Base-by-base conservation (phyloP, 805 yeast species). In the Suhomyces canberraensis region DNA sequence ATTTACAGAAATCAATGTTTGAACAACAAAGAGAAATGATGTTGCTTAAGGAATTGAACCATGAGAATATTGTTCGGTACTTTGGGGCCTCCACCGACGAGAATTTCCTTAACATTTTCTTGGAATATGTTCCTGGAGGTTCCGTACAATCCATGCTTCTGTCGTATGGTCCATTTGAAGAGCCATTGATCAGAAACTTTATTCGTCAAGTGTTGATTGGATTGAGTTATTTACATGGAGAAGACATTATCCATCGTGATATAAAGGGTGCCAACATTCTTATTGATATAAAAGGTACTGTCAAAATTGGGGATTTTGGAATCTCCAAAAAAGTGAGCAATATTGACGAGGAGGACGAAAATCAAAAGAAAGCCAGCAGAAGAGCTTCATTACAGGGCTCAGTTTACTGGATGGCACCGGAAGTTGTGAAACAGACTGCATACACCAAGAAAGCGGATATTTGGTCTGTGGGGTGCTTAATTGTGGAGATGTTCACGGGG, bases 331-430 rank as follows among this genome's bases (percentile, higher is more conserved):
- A 64, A 41, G 54, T 68, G 14, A 35, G 36, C 13, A 47, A 45
- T 17, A 44, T 41, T 16, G 45, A 44, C 11, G 58, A 52, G 26
- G 58, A 52, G 26, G 56, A 51, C 31, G 63, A 58, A 26, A 51
- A 50, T 18, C 45, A 35, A 13, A 33, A 14, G 21, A 62, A 61
- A 47, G 52, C 60, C n/a, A 56, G 67, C 11, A 59, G 71, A 37
- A 75, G 97, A 29, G 90, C 86, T 2, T 88, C 96, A 0, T 64
- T 88, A 36, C 97, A 91, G 60, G 98, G 98, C 0, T 87, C 96
- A 30, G 71, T 91, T 0, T 93, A 83, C 55, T 93, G 98, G 98
- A 93, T 93, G 98, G 98, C 98, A 0, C 98, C 98, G 0, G 98
- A 93, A 57, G 98, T 93, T 7, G 98, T 93, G 13, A 87, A 89